phyloP scores from a whole-genome alignment of 371 early-diverging fungal species.

The Circinella umbellata region DNA sequence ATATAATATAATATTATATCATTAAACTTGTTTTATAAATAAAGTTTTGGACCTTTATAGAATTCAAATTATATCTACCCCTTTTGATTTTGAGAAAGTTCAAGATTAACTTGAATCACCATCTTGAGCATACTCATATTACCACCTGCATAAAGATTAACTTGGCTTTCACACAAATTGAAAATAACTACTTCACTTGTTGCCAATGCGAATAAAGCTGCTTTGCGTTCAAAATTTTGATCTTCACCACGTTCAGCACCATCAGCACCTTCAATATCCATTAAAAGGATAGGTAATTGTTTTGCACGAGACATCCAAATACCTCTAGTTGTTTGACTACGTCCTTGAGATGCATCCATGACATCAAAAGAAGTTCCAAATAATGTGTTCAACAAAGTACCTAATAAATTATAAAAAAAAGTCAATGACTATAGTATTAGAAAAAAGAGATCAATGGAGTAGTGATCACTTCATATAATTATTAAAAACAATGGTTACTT shows the following conservation, averaged over 20 bases:
- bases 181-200: constrained; percentile 94
- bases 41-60: too few species aligned
- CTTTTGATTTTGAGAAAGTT: constrained; percentile 86
- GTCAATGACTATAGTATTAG: too few species aligned
- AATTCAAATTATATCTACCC: constrained; percentile 34
- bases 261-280: constrained; percentile 99
- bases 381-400: constrained; percentile 92
- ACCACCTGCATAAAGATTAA: constrained; percentile 97
- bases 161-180: constrained; percentile 97
- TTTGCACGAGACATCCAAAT: constrained; percentile 94
- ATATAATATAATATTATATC: constrained; percentile 2
- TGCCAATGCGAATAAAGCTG: constrained; percentile 96
- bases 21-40: background rate
- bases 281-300: constrained; percentile 83
- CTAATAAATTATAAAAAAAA: constrained; percentile 39
- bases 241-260: constrained; percentile 98
- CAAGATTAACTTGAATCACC: constrained; percentile 97
- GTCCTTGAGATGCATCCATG: constrained; percentile 79
- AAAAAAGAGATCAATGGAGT: too few species aligned
- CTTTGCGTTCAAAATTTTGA: constrained; percentile 98
- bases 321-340: constrained; percentile 95
- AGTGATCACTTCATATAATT: too few species aligned
- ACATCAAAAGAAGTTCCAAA: constrained; percentile 95
- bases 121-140: constrained; percentile 98
- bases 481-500: constrained; percentile 27